Percentiles rank a stretch among this genome's conserved stretches.
Conservation (phyloP, 805 yeast species). For the Jamesozyma rosinii region DNA sequence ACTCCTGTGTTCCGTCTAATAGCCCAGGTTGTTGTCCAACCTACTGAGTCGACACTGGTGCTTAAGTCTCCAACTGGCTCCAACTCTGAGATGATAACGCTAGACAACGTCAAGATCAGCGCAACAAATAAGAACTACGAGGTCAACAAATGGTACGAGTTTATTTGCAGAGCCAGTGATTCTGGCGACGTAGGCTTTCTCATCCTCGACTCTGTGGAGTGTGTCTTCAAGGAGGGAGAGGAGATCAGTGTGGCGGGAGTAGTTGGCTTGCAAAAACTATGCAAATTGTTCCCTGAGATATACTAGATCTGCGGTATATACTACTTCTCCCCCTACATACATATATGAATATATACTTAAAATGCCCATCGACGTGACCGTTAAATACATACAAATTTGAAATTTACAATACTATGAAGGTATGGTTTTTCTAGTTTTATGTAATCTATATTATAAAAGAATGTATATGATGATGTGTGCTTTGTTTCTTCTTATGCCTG, state of each 20-base stretch:
- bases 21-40: conserved; percentile 28
- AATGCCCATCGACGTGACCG: no score
- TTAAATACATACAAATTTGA: no score
- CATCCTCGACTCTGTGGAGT: conserved; percentile 28
- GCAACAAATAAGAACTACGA: conserved; percentile 18
- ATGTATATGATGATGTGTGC: no score
- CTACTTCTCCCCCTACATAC: not conserved
- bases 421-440: no score
- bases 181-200: conserved; percentile 28
- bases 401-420: no score
- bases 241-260: conserved; percentile 26
- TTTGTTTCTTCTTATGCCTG: no score
- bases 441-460: no score
- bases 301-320: conserved; percentile 9
- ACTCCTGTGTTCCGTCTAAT: conserved; percentile 27
- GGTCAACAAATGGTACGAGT: conserved; percentile 29
- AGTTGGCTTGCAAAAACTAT: conserved; percentile 26
- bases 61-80: conserved; percentile 20
- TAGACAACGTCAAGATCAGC: conserved; percentile 22
- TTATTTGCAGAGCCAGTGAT: conserved; percentile 28
- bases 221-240: conserved; percentile 21
- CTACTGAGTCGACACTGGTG: conserved; percentile 21
- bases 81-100: conserved; percentile 23
- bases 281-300: conserved; percentile 26
- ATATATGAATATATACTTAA: conserved; percentile 2